Conservation (phyloP, 441 rosid species). For the Dalechampia spathulata region DNA sequence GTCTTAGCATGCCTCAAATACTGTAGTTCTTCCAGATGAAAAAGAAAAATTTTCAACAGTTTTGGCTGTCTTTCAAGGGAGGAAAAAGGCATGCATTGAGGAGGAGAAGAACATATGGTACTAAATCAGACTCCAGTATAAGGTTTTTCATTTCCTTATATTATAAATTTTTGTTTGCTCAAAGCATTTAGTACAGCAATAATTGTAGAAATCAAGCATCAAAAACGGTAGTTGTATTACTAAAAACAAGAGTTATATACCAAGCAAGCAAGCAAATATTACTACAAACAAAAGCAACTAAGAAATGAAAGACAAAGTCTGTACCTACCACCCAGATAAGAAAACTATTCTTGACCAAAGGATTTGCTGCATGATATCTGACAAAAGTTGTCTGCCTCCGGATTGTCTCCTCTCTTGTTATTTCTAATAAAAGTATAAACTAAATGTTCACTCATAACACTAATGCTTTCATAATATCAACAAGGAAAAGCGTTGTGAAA, state of each 20-base stretch:
- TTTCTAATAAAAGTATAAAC: conserved; percentile 30
- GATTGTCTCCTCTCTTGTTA: conserved; percentile 37
- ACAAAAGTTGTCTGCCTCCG: conserved; percentile 75
- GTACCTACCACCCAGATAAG: conserved; percentile 76
- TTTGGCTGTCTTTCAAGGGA: too few relatives aligned
- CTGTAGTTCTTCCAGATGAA: too few relatives aligned
- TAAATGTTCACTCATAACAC: background rate
- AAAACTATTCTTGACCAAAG: conserved; percentile 44
- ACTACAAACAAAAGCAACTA: conserved; percentile 1
- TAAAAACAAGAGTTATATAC: background rate
- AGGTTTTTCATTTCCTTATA: background rate
- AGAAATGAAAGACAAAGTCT: conserved; percentile 13
- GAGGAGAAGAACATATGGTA: background rate
- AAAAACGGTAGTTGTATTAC: background rate
- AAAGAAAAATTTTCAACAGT: too few relatives aligned
- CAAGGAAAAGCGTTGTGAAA: conserved; percentile 1
- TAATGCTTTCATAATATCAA: background rate
- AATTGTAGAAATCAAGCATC: background rate
- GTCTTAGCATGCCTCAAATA: too few relatives aligned
- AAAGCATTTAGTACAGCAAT: background rate
- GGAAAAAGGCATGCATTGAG: too few relatives aligned
- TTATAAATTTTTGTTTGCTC: background rate
- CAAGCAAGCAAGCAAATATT: background rate
- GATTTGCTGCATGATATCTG: conserved; percentile 50
- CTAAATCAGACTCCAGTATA: background rate